Percentiles rank a stretch among this genome's conserved stretches.
These are phyloP conservation scores for Boletus eberwhitei DNA, from an alignment of 768 basidiomycete species.

Conservation along the genomic window DNA sequence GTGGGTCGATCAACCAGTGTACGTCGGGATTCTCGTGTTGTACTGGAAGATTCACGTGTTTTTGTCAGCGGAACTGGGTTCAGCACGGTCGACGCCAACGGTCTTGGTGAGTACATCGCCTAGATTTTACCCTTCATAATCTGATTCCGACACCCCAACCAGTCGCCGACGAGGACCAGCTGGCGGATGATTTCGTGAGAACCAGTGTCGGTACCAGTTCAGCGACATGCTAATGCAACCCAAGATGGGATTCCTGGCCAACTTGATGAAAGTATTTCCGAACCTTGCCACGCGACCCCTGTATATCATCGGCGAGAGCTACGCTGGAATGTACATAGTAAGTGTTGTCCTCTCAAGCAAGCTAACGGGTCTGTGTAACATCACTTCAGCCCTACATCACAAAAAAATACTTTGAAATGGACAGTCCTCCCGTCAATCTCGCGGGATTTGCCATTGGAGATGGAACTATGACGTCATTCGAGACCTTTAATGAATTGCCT, in stretches of 20 bases:
- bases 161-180: too few species aligned
- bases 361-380: neutral
- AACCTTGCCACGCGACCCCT: constrained; percentile 61
- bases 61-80: too few species aligned
- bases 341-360: constrained; percentile 33
- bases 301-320: constrained; percentile 70
- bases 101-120: too few species aligned
- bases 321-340: constrained; percentile 68
- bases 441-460: constrained; percentile 68
- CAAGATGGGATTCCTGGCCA: constrained; percentile 67
- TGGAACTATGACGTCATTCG: constrained; percentile 27
- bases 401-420: constrained; percentile 60
- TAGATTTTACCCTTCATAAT: too few species aligned
- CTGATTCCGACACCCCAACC: too few species aligned
- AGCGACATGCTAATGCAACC: neutral
- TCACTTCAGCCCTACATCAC: constrained; percentile 66
- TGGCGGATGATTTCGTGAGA: too few species aligned
- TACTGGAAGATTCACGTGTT: too few species aligned
- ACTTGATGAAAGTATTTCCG: constrained; percentile 73
- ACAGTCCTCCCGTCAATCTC: constrained; percentile 63
- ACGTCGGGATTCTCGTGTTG: too few species aligned
- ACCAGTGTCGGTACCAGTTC: too few species aligned
- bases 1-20: neutral
- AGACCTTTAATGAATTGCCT: constrained; percentile 37
- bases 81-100: too few species aligned